Percentiles rank a stretch among this genome's conserved stretches.
These are phyloP conservation scores for Aureobasidium mangrovei DNA, from an alignment of 2,329 filamentous ascomycete species.

Conservation along the genomic window DNA sequence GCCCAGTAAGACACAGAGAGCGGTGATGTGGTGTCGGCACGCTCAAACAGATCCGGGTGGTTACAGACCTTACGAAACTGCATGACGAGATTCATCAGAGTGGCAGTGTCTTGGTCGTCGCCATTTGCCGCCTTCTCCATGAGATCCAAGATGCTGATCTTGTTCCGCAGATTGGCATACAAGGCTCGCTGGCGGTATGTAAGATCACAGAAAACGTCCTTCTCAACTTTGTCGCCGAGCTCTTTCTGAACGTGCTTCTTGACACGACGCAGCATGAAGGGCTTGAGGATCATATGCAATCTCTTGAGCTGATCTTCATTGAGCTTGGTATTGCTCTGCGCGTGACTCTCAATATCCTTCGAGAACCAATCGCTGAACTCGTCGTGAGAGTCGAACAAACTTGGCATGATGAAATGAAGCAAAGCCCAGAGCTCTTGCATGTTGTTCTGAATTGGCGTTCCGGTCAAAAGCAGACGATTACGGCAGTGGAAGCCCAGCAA, in stretches of 20 bases:
- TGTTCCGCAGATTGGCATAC: conserved; percentile 86
- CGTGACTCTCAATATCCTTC: conserved; percentile 95
- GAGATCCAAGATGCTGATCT: conserved; percentile 97
- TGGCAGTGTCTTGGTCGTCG: conserved; percentile 89
- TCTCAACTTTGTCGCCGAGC: conserved; percentile 95
- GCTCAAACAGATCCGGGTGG: conserved; percentile 92
- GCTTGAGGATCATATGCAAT: conserved; percentile 97
- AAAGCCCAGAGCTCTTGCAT: conserved; percentile 99
- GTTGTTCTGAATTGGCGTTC: conserved; percentile 98
- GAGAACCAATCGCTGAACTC: conserved; percentile 93
- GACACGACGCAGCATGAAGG: conserved; percentile 98
- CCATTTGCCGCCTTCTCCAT: conserved; percentile 94
- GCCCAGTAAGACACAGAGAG: conserved; percentile 80
- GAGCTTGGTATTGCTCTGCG: conserved; percentile 97
- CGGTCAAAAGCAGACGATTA: conserved; percentile 85
- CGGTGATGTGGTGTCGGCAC: conserved; percentile 82
- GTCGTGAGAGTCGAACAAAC: conserved; percentile 87
- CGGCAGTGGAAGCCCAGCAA: conserved; percentile 89
- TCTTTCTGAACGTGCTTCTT: conserved; percentile 99
- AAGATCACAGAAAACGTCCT: conserved; percentile 91
- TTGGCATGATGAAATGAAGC: conserved; percentile 99
- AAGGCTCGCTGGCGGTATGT: conserved; percentile 93
- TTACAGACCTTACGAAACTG: conserved; percentile 99
- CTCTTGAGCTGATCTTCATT: conserved; percentile 97
- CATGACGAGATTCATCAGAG: conserved; percentile 98